Evolutionary conservation across 2,329 filamentous ascomycete genomes (phyloP).

Genomic region (Ascochyta lentis): DNA sequence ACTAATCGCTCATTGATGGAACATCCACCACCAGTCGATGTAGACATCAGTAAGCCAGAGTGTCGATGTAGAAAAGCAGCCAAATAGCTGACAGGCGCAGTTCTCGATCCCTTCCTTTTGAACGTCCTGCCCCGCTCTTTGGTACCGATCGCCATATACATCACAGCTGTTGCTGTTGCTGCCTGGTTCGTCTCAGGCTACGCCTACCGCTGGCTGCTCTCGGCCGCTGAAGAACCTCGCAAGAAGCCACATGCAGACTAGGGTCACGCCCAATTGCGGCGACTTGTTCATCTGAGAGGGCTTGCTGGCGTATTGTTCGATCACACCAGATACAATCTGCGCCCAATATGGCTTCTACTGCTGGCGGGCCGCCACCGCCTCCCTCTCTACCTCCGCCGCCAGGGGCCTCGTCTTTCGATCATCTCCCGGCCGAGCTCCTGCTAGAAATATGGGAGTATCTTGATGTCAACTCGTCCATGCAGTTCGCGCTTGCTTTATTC

Average conservation of each 20-base stretch:
- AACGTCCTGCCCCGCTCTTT: conserved; percentile 83
- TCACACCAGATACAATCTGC: neutral
- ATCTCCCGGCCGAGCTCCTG: conserved; percentile 56
- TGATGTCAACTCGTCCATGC: conserved; percentile 51
- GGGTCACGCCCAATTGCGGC: conserved; percentile 9
- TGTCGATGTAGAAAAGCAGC: neutral
- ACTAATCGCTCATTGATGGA: conserved; percentile 77
- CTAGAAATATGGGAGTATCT: conserved; percentile 54
- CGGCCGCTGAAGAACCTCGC: conserved; percentile 24
- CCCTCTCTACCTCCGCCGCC: conserved; percentile 12
- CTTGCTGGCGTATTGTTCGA: neutral
- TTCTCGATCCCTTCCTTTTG: conserved; percentile 84
- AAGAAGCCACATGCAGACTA: conserved; percentile 44
- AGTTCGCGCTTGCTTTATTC: conserved; percentile 56
- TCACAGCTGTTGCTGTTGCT: conserved; percentile 65
- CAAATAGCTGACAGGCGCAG: conserved; percentile 44
- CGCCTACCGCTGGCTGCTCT: conserved; percentile 47
- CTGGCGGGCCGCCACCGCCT: conserved; percentile 24
- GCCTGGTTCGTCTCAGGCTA: conserved; percentile 59
- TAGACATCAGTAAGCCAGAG: conserved; percentile 67
- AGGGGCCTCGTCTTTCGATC: conserved; percentile 39
- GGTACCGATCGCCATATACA: conserved; percentile 72
- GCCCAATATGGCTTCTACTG: conserved; percentile 31
- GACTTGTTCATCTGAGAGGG: neutral
- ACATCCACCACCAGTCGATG: conserved; percentile 73